Conservation (phyloP, 805 yeast species). For the Lachancea waltii region DNA sequence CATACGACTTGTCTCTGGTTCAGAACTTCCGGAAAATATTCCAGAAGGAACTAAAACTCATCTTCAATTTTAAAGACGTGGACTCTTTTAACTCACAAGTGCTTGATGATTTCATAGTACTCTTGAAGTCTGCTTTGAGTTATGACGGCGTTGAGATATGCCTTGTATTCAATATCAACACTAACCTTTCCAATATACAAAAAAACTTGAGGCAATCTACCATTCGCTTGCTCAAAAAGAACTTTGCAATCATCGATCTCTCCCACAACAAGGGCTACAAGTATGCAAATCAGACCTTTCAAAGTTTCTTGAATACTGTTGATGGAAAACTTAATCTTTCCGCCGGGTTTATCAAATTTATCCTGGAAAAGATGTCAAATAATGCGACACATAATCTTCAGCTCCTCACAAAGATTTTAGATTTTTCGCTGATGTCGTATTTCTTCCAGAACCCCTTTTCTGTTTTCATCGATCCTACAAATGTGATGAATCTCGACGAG, state of each 20-base stretch:
- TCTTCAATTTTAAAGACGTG: slow-evolving; percentile 31
- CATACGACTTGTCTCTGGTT: slow-evolving; percentile 30
- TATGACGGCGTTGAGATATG: slow-evolving; percentile 24
- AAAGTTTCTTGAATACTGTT: slow-evolving; percentile 30
- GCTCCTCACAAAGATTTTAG: slow-evolving; percentile 28
- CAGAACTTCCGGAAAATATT: slow-evolving; percentile 26
- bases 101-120: slow-evolving; percentile 25
- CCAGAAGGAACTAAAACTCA: slow-evolving; percentile 23
- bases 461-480: slow-evolving; percentile 32
- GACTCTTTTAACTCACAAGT: slow-evolving; percentile 28
- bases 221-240: slow-evolving; percentile 25
- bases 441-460: slow-evolving; percentile 32
- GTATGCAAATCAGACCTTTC: slow-evolving; percentile 30
- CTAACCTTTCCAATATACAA: slow-evolving; percentile 30
- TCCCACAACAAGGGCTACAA: slow-evolving; percentile 31
- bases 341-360: slow-evolving; percentile 25
- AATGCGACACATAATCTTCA: slow-evolving; percentile 30
- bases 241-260: slow-evolving; percentile 25
- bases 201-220: slow-evolving; percentile 30
- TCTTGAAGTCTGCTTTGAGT: slow-evolving; percentile 25
- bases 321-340: slow-evolving; percentile 32
- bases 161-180: slow-evolving; percentile 29
- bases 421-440: slow-evolving; percentile 32
- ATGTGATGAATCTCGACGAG: slow-evolving; percentile 25
- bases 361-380: slow-evolving; percentile 30